Base-by-base conservation (phyloP, 345 rosid genomes). In the Noccaea bulbosa region DNA sequence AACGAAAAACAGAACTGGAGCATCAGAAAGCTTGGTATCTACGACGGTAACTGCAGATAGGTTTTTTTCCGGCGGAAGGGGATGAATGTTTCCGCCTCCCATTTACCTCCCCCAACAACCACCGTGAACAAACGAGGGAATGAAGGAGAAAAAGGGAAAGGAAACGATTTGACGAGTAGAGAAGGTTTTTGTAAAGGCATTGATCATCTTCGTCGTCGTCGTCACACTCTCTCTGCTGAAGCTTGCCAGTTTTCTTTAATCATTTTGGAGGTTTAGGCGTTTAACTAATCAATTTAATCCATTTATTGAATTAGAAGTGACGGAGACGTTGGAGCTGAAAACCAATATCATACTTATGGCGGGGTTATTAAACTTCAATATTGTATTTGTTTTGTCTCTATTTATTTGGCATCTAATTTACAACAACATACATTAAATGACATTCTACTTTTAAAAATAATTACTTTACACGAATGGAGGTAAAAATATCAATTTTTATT, bases 1-100 rank as follows among this genome's bases (percentile, higher is more conserved):
- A 59, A 81, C 82, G 11, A 92, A 77, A 17, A 89, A 60, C 37
- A 85, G 86, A 53, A 87, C 81, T 0, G 98, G 98, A 78, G 88
- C 87, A 58, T 85, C 86, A 1, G 68, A 33, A 17, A 88, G 88
- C 32, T 67, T 80, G 0, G 80, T 67, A 17, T 76, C 9, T 24
- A 17, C 27, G 15, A 77, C 46, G 50, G 69, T 50, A 8, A 52
- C 34, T 41, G 65, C 35, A 30, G 40, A 54, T 20, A 20, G 22
- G 41, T 46, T 72, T 47, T 75, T 52, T 50, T 78, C 83, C 52
- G 77, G 76, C 59, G 74, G 77, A 52, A 51, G 65, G 16, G 54
- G 61, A 17, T 58, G 77, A 50, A 80, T 49, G 15, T 54, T 38
- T 30, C 8, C 65, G 62, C 62, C 78, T 67, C 69, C 84, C 87